Evolutionary conservation across 2,329 filamentous ascomycete species (phyloP).

Genomic region (Escovopsis sp.): DNA sequence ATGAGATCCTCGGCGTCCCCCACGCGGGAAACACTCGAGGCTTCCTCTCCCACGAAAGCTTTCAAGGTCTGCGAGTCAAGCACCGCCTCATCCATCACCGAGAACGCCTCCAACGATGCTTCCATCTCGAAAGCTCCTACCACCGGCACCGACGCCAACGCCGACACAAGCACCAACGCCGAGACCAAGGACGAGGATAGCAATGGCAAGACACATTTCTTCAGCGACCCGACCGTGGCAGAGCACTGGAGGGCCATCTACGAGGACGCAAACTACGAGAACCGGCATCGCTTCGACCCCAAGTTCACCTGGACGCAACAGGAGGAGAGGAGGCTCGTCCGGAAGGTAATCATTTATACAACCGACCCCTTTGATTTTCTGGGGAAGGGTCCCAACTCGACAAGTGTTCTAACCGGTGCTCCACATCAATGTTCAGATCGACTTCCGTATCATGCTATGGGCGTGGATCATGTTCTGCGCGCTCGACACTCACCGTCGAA

Average conservation of each 20-base stretch:
- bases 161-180: too few relatives aligned
- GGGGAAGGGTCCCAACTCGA: too few relatives aligned
- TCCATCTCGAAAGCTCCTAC: conserved; percentile 1
- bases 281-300: conserved; percentile 43
- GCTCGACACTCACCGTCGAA: conserved; percentile 26
- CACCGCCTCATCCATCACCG: neutral
- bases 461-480: conserved; percentile 39
- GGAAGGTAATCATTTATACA: conserved; percentile 24
- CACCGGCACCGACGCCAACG: too few relatives aligned
- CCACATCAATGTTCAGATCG: too few relatives aligned
- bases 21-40: too few relatives aligned
- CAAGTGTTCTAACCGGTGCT: neutral
- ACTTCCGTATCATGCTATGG: conserved; percentile 18
- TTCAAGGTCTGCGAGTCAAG: neutral
- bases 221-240: conserved; percentile 34
- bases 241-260: conserved; percentile 39
- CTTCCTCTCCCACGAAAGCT: neutral
- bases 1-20: too few relatives aligned
- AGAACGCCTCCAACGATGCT: conserved; percentile 5
- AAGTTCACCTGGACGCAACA: conserved; percentile 37
- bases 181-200: too few relatives aligned
- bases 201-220: conserved; percentile 22
- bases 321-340: conserved; percentile 39
- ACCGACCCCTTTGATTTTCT: conserved; percentile 27
- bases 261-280: conserved; percentile 42